Conservation (phyloP, 208 protist genomes). For the Leishmania braziliensis region DNA sequence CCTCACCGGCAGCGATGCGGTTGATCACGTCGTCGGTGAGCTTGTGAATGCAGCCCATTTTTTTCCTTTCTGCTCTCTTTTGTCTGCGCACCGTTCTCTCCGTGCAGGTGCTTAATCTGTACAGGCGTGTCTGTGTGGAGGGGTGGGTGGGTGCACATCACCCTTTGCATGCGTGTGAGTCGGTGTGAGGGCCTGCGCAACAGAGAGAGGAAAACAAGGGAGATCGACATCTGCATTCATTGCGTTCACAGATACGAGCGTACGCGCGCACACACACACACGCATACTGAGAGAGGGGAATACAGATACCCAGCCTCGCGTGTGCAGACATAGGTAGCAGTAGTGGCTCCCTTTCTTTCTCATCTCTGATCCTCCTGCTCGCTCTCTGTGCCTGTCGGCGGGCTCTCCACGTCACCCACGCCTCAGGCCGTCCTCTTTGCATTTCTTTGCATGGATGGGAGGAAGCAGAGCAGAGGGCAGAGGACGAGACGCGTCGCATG, state of each 20-base stretch:
- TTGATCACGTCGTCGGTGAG: slow-evolving; percentile 95
- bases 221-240: neutral
- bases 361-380: neutral
- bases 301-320: neutral
- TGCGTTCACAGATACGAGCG: neutral
- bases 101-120: neutral
- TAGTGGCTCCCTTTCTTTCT: neutral
- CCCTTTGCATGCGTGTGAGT: slow-evolving; percentile 4
- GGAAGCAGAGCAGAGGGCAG: neutral
- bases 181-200: neutral
- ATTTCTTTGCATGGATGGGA: neutral
- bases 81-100: neutral
- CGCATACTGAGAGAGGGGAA: neutral
- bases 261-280: neutral
- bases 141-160: slow-evolving; percentile 6
- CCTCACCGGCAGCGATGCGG: slow-evolving; percentile 98
- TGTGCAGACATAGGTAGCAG: neutral
- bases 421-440: neutral
- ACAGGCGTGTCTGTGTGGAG: neutral
- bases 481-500: neutral
- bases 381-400: neutral
- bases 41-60: slow-evolving; percentile 81
- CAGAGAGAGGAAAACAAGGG: neutral
- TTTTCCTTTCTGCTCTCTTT: too few relatives aligned
- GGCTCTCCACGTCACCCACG: neutral